Conservation (phyloP, 2,329 filamentous ascomycete genomes). For the Penicillium polonicum region DNA sequence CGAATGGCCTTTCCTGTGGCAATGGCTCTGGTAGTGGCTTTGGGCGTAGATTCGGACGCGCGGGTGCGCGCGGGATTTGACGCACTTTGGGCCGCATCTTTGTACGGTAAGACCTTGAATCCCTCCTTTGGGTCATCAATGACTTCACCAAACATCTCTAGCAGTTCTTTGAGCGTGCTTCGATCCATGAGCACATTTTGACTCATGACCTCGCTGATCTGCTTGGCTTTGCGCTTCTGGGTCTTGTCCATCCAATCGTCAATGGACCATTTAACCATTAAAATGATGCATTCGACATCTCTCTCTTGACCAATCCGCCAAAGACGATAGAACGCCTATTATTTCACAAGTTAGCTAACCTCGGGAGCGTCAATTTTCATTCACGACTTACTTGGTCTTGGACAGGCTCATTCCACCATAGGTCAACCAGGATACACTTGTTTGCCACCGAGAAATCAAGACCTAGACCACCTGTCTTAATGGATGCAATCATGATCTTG, state of each 20-base stretch:
- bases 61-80: too few species aligned
- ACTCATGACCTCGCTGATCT: conserved; percentile 28
- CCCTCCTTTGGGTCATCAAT: neutral
- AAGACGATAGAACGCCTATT: conserved; percentile 56
- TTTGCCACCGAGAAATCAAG: conserved; percentile 63
- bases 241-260: conserved; percentile 58
- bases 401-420: conserved; percentile 61
- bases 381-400: conserved; percentile 57
- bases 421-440: conserved; percentile 55
- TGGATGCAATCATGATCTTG: conserved; percentile 55
- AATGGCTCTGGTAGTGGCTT: neutral
- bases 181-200: conserved; percentile 16
- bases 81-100: neutral
- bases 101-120: neutral
- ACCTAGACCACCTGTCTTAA: conserved; percentile 58
- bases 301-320: conserved; percentile 64
- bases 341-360: neutral
- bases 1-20: neutral
- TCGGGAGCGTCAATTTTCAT: too few species aligned
- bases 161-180: conserved; percentile 20
- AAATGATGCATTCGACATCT: conserved; percentile 57
- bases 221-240: conserved; percentile 53
- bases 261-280: conserved; percentile 57
- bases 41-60: neutral
- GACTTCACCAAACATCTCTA: conserved; percentile 25